Percentiles rank a stretch among this genome's conserved stretches.
Evolutionary conservation across 1,284 basidiomycete species (phyloP).

Genomic region (Apiotrichum domesticum): DNA sequence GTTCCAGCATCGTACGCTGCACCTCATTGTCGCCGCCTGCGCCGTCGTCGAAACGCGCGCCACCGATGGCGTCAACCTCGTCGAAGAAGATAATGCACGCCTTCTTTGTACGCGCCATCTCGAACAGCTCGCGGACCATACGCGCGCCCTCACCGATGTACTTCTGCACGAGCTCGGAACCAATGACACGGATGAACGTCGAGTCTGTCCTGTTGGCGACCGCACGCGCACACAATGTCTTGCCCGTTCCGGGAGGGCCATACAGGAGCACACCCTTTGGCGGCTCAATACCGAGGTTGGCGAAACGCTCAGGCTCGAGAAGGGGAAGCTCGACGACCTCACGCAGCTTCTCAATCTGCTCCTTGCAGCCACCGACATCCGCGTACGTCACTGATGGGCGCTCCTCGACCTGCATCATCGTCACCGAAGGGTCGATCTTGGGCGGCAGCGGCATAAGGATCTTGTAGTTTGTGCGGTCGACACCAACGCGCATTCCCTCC

Average conservation of each 20-base stretch:
- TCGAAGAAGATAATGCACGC: constrained; percentile 99
- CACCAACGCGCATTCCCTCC: constrained; percentile 97
- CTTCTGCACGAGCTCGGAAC: constrained; percentile 97
- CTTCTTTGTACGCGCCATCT: constrained; percentile 98
- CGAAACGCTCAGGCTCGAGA: constrained; percentile 94
- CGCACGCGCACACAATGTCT: constrained; percentile 95
- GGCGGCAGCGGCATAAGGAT: constrained; percentile 99
- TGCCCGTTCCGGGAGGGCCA: constrained; percentile 94
- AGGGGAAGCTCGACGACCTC: constrained; percentile 99
- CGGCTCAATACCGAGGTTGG: constrained; percentile 96
- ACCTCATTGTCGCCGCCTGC: constrained; percentile 99
- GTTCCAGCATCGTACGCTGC: constrained; percentile 98
- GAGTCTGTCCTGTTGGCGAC: constrained; percentile 99
- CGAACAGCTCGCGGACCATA: constrained; percentile 98
- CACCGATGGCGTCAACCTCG: constrained; percentile 85
- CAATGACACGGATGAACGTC: constrained; percentile 93
- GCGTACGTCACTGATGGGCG: constrained; percentile 98
- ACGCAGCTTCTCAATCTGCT: constrained; percentile 97
- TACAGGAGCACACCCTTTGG: constrained; percentile 97
- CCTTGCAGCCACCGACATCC: constrained; percentile 97
- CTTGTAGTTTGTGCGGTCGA: constrained; percentile 78
- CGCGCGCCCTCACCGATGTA: constrained; percentile 98
- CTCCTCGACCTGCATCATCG: constrained; percentile 99
- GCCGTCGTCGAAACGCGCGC: constrained; percentile 97
- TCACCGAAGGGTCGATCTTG: constrained; percentile 98